A percentile compares a stretch with the other conserved stretches of the same genome.
Conservation (phyloP, 2,329 filamentous ascomycete genomes). For the Diatrype stigma region DNA sequence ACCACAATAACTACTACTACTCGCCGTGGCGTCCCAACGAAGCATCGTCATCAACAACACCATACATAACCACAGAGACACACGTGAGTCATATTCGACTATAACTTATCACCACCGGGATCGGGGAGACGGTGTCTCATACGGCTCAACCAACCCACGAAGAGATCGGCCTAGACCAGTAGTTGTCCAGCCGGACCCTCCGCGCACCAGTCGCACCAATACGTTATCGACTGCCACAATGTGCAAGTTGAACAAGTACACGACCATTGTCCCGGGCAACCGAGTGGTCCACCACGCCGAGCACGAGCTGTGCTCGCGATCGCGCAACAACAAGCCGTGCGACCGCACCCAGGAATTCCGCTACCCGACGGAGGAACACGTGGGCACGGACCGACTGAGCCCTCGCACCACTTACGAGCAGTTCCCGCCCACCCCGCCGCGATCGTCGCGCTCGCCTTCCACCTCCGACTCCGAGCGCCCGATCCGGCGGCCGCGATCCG, state of each 20-base stretch:
- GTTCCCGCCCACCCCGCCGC: slow-evolving; percentile 38
- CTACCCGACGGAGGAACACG: slow-evolving; percentile 34
- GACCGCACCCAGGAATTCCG: slow-evolving; percentile 35
- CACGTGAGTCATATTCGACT: slow-evolving; percentile 10
- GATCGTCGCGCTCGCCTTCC: slow-evolving; percentile 27
- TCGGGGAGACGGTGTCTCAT: slow-evolving; percentile 7
- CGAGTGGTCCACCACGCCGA: slow-evolving; percentile 31
- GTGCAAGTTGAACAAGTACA: slow-evolving; percentile 46
- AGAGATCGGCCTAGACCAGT: slow-evolving; percentile 12
- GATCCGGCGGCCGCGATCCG: slow-evolving; percentile 28
- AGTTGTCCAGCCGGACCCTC: slow-evolving; percentile 19
- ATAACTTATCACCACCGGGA: slow-evolving; percentile 9
- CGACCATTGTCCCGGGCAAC: slow-evolving; percentile 44
- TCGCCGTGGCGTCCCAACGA: slow-evolving; percentile 18
- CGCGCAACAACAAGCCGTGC: slow-evolving; percentile 39
- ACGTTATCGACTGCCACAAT: slow-evolving; percentile 31
- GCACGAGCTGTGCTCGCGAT: slow-evolving; percentile 32
- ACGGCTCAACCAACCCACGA: slow-evolving; percentile 9
- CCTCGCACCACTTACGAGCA: slow-evolving; percentile 29
- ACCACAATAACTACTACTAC: too few species aligned
- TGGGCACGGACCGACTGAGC: slow-evolving; percentile 27
- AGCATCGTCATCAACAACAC: slow-evolving; percentile 24
- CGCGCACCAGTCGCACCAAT: slow-evolving; percentile 21
- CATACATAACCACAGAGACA: slow-evolving; percentile 14
- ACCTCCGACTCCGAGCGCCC: slow-evolving; percentile 27